Evolutionary conservation across 176 grass and related monocot genomes (phyloP).

Genomic region (bread wheat (Triticum aestivum)): IWGSC_CS_RefSeq_v2.1 NC_057806.1:328420741-328421240

Average conservation of each 20-base stretch:
- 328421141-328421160: neutral
- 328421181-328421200: neutral
- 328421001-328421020: neutral
- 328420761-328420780: neutral
- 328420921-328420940: neutral
- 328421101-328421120: conserved; percentile 16
- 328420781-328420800: neutral
- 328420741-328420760: neutral
- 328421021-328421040: neutral
- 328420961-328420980: neutral
- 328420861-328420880: neutral
- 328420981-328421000: neutral
- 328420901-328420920: neutral
- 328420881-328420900: neutral
- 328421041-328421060: neutral
- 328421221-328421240: neutral
- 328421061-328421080: neutral
- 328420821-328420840: neutral
- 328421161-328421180: neutral
- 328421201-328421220: neutral
- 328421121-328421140: conserved; percentile 22
- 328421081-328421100: conserved; percentile 16
- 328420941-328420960: neutral
- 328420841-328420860: neutral
- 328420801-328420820: neutral